Percentiles rank a stretch among this genome's conserved stretches.
phyloP scores from a whole-genome alignment of 2,329 filamentous ascomycete genomes.

The Dothiorella sarmentorum region DNA sequence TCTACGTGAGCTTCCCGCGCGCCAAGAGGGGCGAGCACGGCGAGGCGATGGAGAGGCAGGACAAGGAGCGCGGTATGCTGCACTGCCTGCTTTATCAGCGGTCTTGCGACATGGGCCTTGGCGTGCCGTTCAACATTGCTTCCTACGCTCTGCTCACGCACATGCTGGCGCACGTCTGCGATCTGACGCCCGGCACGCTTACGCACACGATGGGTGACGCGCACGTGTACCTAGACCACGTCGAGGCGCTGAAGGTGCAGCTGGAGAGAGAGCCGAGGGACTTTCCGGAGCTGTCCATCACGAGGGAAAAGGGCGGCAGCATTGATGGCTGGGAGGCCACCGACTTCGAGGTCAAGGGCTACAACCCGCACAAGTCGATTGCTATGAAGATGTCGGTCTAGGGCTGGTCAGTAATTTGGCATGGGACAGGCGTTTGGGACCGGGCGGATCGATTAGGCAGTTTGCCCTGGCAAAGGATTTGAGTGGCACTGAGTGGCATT shows the following conservation, averaged over 20 bases:
- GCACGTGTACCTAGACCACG: conserved; percentile 92
- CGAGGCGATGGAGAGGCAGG: conserved; percentile 22
- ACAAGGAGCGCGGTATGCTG: conserved; percentile 59
- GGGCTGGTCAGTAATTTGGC: background rate
- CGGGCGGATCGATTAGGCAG: background rate
- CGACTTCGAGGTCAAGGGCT: conserved; percentile 83
- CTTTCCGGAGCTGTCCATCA: conserved; percentile 77
- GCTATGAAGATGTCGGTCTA: conserved; percentile 98
- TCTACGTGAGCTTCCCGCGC: conserved; percentile 76
- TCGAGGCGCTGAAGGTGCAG: conserved; percentile 81
- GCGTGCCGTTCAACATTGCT: conserved; percentile 97
- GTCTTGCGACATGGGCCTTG: conserved; percentile 94
- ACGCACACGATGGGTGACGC: conserved; percentile 97
- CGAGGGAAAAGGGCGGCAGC: conserved; percentile 62
- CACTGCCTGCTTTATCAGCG: conserved; percentile 91
- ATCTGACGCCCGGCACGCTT: conserved; percentile 78
- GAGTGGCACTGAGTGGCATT: no score
- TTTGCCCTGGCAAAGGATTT: background rate
- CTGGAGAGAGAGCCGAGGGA: conserved; percentile 72
- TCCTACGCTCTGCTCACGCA: conserved; percentile 91
- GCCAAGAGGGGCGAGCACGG: conserved; percentile 26
- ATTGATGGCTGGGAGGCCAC: conserved; percentile 90
- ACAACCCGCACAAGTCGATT: conserved; percentile 87
- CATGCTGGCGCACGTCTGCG: conserved; percentile 86
- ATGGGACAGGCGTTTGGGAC: background rate